Evolutionary conservation across 2,329 filamentous ascomycete species (phyloP), one percentile per base, ranked within the genome.

Genomic region (Fusarium musae): DNA sequence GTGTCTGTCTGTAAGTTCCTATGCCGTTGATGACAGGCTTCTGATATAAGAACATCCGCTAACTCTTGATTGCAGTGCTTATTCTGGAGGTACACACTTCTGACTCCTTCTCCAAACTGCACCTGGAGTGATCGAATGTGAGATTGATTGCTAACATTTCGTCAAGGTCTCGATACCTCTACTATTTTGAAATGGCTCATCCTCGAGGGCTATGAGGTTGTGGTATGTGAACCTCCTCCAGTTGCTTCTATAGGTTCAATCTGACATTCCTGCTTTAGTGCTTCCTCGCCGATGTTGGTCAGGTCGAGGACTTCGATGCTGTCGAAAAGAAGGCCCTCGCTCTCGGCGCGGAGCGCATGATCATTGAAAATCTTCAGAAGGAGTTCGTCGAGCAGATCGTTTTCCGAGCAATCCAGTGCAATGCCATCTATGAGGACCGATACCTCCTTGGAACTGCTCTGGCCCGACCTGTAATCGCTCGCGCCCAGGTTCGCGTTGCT

Each of bases 361-460:
- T 86, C 70, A 84, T 89, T 70, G 85, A 87, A 61, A 88, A 95
- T 81, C 85, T 95, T 54, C 88, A 89, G 75, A 86, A 87, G 76
- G 91, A 93, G 82, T 93, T 95, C 78, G 87, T 95, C 70, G 91
- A 94, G 75, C 88, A 94, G 82, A 87, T 95, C 39, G 92, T 91
- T 85, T 94, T 91, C 87, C 91, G 89, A 60, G 93, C 92, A 66
- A 89, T 95, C 75, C 91, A 93, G 82, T 93, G 90, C 34, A 70
- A 72, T 39, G 70, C 69, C 23, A 67, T 67, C 32, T 66, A 63
- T 43, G 52, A 74, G 44, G 62, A 70, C 73, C 78, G 89, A 90
- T 83, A 82, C 59, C 77, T 82, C 10, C 76, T 79, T 71, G 88
- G 88, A 64, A 91, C 88, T 56, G 85, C 85, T 37, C 84, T 93